Evolutionary conservation across 2,329 filamentous ascomycete genomes (phyloP).

Genomic region (Ophiostoma tasmaniense): DNA sequence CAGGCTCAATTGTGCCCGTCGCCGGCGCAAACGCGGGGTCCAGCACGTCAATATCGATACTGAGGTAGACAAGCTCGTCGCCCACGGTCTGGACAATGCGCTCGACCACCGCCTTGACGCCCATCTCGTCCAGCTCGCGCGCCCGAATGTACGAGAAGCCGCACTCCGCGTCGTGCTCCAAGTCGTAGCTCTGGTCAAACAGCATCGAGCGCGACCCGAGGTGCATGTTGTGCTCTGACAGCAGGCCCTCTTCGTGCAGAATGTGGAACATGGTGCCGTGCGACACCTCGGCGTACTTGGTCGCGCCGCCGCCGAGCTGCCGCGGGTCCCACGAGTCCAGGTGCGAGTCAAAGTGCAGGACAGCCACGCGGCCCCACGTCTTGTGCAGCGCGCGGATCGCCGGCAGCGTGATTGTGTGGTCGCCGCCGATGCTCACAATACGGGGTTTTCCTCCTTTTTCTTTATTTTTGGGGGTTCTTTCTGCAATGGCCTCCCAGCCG

Average conservation of each 20-base stretch:
- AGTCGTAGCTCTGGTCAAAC: constrained; percentile 38
- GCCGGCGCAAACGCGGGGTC: constrained; percentile 49
- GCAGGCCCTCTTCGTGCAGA: constrained; percentile 45
- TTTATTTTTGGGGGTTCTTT: background rate
- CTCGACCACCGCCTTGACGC: constrained; percentile 53
- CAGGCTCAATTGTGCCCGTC: constrained; percentile 70
- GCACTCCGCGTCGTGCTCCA: constrained; percentile 48
- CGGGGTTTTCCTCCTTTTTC: constrained; percentile 6
- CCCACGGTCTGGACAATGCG: constrained; percentile 45
- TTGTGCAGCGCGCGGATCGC: constrained; percentile 9
- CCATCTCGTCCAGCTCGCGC: constrained; percentile 63
- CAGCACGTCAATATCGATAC: constrained; percentile 28
- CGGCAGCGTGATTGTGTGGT: constrained; percentile 15
- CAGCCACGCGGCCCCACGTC: constrained; percentile 23
- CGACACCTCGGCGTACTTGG: constrained; percentile 50
- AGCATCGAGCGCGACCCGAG: constrained; percentile 50
- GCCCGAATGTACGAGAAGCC: constrained; percentile 51
- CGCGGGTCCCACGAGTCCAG: constrained; percentile 60
- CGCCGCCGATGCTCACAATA: constrained; percentile 14
- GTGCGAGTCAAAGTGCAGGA: constrained; percentile 55
- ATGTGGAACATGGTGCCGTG: constrained; percentile 55
- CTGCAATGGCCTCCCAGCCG: constrained; percentile 25
- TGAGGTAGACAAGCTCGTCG: background rate
- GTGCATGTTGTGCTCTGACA: constrained; percentile 33
- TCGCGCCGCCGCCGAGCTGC: constrained; percentile 42